Evolutionary conservation across 305 asterid genomes (phyloP).

Genomic region (Plantago coronopus): DNA sequence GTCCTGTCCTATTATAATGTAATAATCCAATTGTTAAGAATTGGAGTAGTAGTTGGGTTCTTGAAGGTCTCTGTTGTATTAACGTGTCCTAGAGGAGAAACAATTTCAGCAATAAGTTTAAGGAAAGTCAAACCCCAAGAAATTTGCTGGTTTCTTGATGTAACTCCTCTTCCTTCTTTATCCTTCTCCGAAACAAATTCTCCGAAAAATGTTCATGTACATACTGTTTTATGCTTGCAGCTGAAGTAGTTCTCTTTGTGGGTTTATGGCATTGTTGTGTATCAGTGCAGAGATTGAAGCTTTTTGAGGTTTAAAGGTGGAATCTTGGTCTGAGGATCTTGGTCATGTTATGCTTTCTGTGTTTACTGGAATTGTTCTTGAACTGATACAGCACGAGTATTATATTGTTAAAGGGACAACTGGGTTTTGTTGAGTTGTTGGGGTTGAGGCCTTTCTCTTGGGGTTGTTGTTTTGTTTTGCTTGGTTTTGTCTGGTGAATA

Average conservation of each 20-base stretch:
- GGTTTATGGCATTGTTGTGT: constrained; percentile 19
- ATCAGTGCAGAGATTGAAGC: constrained; percentile 34
- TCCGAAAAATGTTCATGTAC: no score
- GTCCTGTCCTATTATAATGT: no score
- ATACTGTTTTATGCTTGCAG: neutral
- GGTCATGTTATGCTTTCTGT: constrained; percentile 10
- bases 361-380: constrained; percentile 10
- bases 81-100: constrained; percentile 27
- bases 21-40: neutral
- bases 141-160: neutral
- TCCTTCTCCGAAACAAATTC: neutral
- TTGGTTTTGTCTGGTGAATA: constrained; percentile 20
- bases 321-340: constrained; percentile 14
- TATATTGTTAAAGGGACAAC: constrained; percentile 21
- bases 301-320: constrained; percentile 29
- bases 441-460: constrained; percentile 18
- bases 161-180: neutral
- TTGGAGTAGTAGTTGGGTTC: constrained; percentile 17
- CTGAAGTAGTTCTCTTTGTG: constrained; percentile 16
- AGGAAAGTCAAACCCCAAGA: no score
- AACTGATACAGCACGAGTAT: neutral
- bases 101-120: constrained; percentile 21
- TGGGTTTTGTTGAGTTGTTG: constrained; percentile 33
- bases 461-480: constrained; percentile 9
- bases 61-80: constrained; percentile 32